A percentile compares a stretch with the other conserved stretches of the same genome.
Evolutionary conservation across 1,284 basidiomycete species (phyloP).

Genomic region (Puccinia horiana): DNA sequence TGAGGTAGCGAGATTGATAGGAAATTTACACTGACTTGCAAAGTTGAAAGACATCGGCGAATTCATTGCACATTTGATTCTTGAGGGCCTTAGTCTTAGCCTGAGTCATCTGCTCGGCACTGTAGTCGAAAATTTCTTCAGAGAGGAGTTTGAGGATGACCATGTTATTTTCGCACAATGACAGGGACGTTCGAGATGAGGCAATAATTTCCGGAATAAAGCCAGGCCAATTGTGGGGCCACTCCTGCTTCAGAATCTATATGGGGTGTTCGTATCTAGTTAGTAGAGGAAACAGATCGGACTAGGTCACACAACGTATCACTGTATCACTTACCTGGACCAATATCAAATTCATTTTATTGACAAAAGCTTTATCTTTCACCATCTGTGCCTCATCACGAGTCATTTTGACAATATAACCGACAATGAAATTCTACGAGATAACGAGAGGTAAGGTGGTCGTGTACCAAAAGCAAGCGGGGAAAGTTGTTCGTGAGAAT

Average conservation of each 20-base stretch:
- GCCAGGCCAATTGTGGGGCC: constrained; percentile 98
- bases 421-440: constrained; percentile 87
- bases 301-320: background rate
- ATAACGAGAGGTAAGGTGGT: constrained; percentile 5
- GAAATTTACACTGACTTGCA: constrained; percentile 43
- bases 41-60: constrained; percentile 67
- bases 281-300: background rate
- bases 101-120: constrained; percentile 98
- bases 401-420: constrained; percentile 85
- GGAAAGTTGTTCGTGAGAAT: background rate
- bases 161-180: constrained; percentile 99
- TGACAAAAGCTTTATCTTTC: constrained; percentile 91
- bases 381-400: constrained; percentile 83
- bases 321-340: constrained; percentile 65
- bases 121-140: constrained; percentile 99
- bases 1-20: constrained; percentile 63
- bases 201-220: constrained; percentile 98
- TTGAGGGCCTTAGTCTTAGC: constrained; percentile 96
- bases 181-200: constrained; percentile 92
- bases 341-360: constrained; percentile 94
- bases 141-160: constrained; percentile 95
- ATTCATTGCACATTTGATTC: constrained; percentile 96
- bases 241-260: constrained; percentile 97
- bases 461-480: background rate
- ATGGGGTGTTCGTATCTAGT: background rate